Base-by-base conservation (phyloP, 2,329 filamentous ascomycete species). In the Pseudopithomyces maydicus region DNA sequence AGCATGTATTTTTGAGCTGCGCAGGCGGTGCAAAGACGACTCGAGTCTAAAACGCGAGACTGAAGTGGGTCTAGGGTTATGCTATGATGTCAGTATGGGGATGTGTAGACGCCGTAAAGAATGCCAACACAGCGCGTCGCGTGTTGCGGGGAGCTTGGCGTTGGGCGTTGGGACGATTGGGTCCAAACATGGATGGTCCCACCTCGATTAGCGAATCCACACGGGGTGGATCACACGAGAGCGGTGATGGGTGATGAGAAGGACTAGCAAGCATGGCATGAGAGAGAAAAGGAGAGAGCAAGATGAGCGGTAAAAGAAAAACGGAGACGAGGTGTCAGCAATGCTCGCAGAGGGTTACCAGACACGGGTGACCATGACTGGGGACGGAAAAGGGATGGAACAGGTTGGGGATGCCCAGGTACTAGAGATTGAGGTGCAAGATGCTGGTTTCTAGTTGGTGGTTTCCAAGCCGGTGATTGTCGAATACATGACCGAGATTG, bases 31-130 rank as follows among this genome's bases (percentile, higher is more conserved):
- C 6, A 42, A 23, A 26, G 26, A 33, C 12, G 38, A 20, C 38
- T 20, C 26, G 48, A 7, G 19, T 10, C 22, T 10, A 23, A 51
- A 36, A 51, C 42, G 36, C 22, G 32, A 48, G 45, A 20, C 8
- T 23, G 3, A 23, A 43, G 48, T 51, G 48, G 48, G 48, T 51
- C 48, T 43, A 26, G 23, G 19, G 7, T 17, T 42, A 38, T 23
- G 17, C 22, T 42, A 42, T 51, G 48, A 51, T 51, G 48, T 51
- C 48, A 51, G 38, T 38, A 51, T 51, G 48, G 48, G 36, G 36
- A 32, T 51, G 29, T 20, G 44, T 33, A 51, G 17, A 23, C 38
- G 48, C 48, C 35, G 17, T 22, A 51, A n/a, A 23, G 17, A 10
- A 22, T 41, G 36, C 48, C 23, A 42, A 35, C 48, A 17, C 48